Percentiles rank a stretch among this genome's conserved stretches.
Evolutionary conservation across 202 grass and related monocot genomes (phyloP).

Genomic region (Carex arenaria): DNA sequence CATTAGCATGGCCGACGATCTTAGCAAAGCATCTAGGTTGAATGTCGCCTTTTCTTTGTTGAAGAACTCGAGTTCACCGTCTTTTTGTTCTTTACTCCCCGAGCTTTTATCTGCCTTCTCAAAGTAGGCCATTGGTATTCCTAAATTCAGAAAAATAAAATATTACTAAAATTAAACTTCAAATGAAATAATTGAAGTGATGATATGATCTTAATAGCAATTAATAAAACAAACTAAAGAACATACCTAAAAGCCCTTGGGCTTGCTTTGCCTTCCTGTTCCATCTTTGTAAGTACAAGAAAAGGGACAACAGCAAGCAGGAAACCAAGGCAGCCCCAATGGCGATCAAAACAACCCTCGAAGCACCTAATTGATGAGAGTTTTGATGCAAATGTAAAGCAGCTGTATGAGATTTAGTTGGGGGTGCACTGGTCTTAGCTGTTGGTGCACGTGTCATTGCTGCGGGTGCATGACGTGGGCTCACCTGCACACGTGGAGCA

Average conservation of each 20-base stretch:
- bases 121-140: constrained; percentile 29
- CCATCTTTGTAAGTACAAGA: constrained; percentile 46
- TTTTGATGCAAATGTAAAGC: background rate
- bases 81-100: constrained; percentile 27
- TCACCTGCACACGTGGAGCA: background rate
- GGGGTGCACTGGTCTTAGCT: background rate
- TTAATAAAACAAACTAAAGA: background rate
- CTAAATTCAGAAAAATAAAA: background rate
- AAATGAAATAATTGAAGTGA: constrained; percentile 4
- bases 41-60: constrained; percentile 38
- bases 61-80: constrained; percentile 49
- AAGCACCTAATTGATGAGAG: constrained; percentile 28
- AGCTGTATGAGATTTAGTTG: background rate
- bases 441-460: background rate
- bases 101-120: constrained; percentile 47
- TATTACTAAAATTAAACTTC: background rate
- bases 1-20: constrained; percentile 65
- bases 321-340: constrained; percentile 40
- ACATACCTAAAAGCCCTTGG: constrained; percentile 19
- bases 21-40: constrained; percentile 54
- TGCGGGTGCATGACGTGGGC: background rate
- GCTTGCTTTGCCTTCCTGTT: constrained; percentile 38
- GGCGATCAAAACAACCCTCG: constrained; percentile 47
- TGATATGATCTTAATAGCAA: background rate
- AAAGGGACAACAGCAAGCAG: constrained; percentile 45